Percentiles rank a stretch among this genome's conserved stretches.
phyloP scores from a whole-genome alignment of 2,329 filamentous ascomycete species.

The Calonectria multiphialidica region DNA sequence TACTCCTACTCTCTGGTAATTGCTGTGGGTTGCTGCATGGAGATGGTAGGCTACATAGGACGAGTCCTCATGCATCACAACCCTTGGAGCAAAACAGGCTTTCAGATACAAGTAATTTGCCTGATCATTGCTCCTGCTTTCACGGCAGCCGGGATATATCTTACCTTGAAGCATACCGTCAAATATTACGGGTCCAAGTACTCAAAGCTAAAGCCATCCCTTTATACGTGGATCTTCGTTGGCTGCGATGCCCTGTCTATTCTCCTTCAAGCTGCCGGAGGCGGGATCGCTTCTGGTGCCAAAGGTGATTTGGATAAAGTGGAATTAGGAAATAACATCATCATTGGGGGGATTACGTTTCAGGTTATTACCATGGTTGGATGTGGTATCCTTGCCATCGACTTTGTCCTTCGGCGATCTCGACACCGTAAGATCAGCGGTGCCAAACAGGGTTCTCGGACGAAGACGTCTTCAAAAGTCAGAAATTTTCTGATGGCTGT shows the following conservation, averaged over 20 bases:
- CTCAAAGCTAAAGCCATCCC: slow-evolving; percentile 53
- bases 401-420: neutral
- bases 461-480: neutral
- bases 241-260: slow-evolving; percentile 24
- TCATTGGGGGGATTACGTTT: neutral
- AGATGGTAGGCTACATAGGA: slow-evolving; percentile 56
- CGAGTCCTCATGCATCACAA: slow-evolving; percentile 53
- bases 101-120: slow-evolving; percentile 55
- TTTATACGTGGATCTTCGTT: slow-evolving; percentile 54
- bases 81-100: slow-evolving; percentile 54
- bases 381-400: neutral
- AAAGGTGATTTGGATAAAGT: neutral
- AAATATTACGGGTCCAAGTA: slow-evolving; percentile 55
- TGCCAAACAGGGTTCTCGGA: neutral
- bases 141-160: slow-evolving; percentile 58
- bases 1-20: slow-evolving; percentile 54
- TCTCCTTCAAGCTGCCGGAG: neutral
- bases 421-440: neutral
- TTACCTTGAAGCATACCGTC: slow-evolving; percentile 60
- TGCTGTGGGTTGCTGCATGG: slow-evolving; percentile 52
- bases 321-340: neutral
- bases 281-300: neutral
- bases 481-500: neutral
- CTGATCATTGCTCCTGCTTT: slow-evolving; percentile 57
- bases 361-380: slow-evolving; percentile 2